Evolutionary conservation across 75 land plant genomes (phyloP), one percentile per base, ranked within the genome.

Genomic region (Selaginella tamariscina): DNA sequence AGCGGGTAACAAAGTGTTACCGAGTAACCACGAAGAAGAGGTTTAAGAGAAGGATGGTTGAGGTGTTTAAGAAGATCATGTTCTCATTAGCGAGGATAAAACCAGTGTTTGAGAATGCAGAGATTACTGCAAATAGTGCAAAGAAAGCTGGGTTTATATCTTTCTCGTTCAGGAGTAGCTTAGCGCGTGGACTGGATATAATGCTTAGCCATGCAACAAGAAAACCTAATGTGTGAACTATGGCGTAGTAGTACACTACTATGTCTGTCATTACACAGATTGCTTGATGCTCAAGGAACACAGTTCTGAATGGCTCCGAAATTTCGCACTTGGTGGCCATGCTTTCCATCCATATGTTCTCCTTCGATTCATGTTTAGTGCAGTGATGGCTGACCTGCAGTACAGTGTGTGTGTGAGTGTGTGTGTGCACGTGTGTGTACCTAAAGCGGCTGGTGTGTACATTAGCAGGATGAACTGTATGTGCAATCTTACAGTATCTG

Each of bases 1-100:
- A 22, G 32, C 33, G n/a, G 29, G 29, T 0, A 66, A 66, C 68
- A 66, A 23, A 33, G 68, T 66, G 29, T 66, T 66, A 22, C 68
- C 68, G 31, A 66, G 0, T 15, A 24, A 66, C n/a, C 18, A 66
- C 22, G 32, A 66, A 31, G 49, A 31, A 15, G 33, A 66, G 59
- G 23, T 30, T 2, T 11, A 66, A 33, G 1, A 66, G 1, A 13
- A 66, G 13, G 32, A 66, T 23, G 32, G 32, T 29, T 8, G 29
- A 24, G 32, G 30, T 32, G 9, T 33, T 66, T 31, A 66, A 66
- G 56, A n/a, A 18, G 22, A 30, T 22, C 32, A 66, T 29, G 68
- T 33, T 66, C 11, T 11, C 22, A 23, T 66, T 33, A 11, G 32
- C 26, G 20, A 66, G 55, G 9, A 24, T 31, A 33, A 66, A 32